Base-by-base conservation (phyloP, 495 filamentous ascomycete genomes). In the Tuber borchii region DNA sequence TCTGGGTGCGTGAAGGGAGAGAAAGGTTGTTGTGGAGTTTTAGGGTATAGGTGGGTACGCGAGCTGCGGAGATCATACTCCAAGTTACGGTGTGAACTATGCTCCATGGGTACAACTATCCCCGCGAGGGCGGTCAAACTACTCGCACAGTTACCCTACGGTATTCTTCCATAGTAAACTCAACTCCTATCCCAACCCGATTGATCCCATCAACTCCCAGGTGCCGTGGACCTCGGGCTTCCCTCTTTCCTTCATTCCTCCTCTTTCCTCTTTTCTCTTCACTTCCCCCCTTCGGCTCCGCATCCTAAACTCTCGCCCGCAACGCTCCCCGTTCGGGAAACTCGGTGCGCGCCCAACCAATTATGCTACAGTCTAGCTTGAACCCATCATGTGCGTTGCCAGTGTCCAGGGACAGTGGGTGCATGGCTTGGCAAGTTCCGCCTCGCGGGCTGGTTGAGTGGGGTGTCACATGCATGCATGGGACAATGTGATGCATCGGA, bases 401-500 rank as follows among this genome's bases (percentile, higher is more conserved):
- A 6, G 26, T 31, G 0, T 34, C 14, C 56, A 19, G 26, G 56
- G 26, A 17, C 2, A 40, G 26, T 34, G 14, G 3, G 14, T 65
- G 26, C 56, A 26, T 34, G 26, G 26, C 56, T 65, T 65, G 56
- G 56, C 51, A n/a, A n/a, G 10, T 61, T 16, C 51, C 26, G 51
- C 56, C 26, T 65, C 56, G 17, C 56, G 19, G 26, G 14, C 34
- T 14, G 56, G 56, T 65, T 5, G 26, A 43, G 42, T 43, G 42
- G 56, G 26, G 56, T 31, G 56, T 65, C 56, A 65, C 56, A 65
- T 34, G 56, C 56, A 65, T 65, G 56, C 26, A 65, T 65, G 56
- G 56, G 26, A 65, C 12, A 17, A n/a, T 16, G 56, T 31, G 10
- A 22, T 61, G 51, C 7, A n/a, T 5, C 19, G 51, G 3, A 61